A percentile compares a stretch with the other conserved stretches of the same genome.
Evolutionary conservation across 768 basidiomycete species (phyloP).

Genomic region (Erythrobasidium yunnanense): DNA sequence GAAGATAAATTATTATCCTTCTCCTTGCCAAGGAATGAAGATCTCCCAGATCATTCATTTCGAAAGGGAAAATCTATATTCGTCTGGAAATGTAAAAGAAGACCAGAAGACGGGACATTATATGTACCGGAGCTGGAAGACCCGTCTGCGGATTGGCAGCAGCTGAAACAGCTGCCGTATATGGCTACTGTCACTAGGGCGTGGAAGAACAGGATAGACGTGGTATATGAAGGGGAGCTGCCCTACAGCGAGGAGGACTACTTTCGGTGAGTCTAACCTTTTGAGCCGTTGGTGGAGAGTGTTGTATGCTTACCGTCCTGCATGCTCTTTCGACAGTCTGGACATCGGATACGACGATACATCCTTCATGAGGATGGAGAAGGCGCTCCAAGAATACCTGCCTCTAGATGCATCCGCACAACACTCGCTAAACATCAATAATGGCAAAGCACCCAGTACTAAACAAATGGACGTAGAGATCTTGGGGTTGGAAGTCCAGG

Average conservation of each 20-base stretch:
- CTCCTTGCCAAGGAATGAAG: background rate
- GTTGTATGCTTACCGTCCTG: background rate
- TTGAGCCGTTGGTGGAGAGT: background rate
- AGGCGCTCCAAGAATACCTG: background rate
- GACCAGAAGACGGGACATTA: background rate
- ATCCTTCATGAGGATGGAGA: background rate
- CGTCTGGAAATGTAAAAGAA: slow-evolving; percentile 11
- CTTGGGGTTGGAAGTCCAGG: slow-evolving; percentile 5
- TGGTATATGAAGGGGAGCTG: background rate
- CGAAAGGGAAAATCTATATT: slow-evolving; percentile 10
- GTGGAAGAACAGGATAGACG: slow-evolving; percentile 13
- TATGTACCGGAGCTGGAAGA: slow-evolving; percentile 12
- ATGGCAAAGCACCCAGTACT: background rate
- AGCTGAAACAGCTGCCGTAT: background rate
- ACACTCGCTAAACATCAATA: background rate
- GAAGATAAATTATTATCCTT: background rate
- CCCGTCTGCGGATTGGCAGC: background rate
- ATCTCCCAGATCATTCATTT: slow-evolving; percentile 3
- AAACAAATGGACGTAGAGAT: background rate
- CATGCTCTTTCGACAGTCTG: too few species aligned
- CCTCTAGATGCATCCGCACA: slow-evolving; percentile 3
- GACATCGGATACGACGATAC: slow-evolving; percentile 23
- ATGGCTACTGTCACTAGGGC: background rate
- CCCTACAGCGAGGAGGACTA: background rate
- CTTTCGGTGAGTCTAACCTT: background rate